phyloP scores from a whole-genome alignment of 805 yeast species.

The Metschnikowia reukaufii region DNA sequence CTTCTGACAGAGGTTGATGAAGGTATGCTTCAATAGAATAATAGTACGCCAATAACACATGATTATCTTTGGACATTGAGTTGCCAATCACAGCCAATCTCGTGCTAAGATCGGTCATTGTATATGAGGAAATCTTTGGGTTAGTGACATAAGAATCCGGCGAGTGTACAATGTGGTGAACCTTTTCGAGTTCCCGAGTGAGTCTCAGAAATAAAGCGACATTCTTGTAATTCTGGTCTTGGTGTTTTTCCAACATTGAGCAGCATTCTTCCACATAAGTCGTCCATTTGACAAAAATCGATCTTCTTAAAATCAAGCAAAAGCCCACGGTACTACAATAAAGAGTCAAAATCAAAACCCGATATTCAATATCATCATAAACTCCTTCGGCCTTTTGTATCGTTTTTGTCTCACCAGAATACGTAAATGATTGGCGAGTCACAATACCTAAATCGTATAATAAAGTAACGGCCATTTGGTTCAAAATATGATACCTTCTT shows the following conservation, averaged over 20 bases:
- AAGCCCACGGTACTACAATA: slow-evolving; percentile 64
- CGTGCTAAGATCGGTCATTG: slow-evolving; percentile 50
- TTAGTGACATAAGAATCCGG: slow-evolving; percentile 27
- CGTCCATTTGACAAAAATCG: slow-evolving; percentile 62
- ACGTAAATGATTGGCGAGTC: slow-evolving; percentile 40
- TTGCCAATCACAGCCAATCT: slow-evolving; percentile 42
- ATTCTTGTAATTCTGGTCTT: slow-evolving; percentile 33
- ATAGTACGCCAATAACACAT: slow-evolving; percentile 49
- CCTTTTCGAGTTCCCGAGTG: slow-evolving; percentile 60
- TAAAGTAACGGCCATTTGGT: slow-evolving; percentile 62
- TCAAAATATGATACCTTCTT: slow-evolving; percentile 71
- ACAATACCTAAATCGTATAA: slow-evolving; percentile 76
- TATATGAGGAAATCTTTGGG: slow-evolving; percentile 34
- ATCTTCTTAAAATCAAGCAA: slow-evolving; percentile 63
- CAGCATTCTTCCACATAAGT: slow-evolving; percentile 65
- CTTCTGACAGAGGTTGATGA: slow-evolving; percentile 52
- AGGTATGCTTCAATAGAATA: slow-evolving; percentile 67
- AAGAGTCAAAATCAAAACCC: slow-evolving; percentile 54
- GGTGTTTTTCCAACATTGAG: slow-evolving; percentile 40
- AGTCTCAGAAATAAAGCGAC: slow-evolving; percentile 61
- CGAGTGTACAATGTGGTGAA: slow-evolving; percentile 50
- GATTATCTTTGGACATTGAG: slow-evolving; percentile 39
- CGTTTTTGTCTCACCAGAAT: slow-evolving; percentile 12
- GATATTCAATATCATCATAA: slow-evolving; percentile 42
- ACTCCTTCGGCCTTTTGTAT: slow-evolving; percentile 17